Evolutionary conservation across 192 early-diverging fungal genomes (phyloP).

Genomic region (Chytriomyces sp.): DNA sequence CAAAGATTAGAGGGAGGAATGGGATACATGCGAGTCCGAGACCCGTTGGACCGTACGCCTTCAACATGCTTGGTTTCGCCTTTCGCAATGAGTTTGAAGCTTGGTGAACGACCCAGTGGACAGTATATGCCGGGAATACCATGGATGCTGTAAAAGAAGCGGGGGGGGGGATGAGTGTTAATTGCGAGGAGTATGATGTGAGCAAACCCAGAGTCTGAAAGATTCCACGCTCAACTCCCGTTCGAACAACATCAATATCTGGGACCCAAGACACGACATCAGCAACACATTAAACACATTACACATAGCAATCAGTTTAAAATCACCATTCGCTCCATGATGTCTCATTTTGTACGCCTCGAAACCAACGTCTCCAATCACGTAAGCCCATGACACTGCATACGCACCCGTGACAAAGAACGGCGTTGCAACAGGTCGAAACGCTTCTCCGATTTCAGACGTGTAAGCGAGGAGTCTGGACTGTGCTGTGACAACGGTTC

Average conservation of each 20-base stretch:
- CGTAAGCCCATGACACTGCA: slow-evolving; percentile 63
- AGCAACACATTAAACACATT: too few species aligned
- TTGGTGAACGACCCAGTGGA: slow-evolving; percentile 49
- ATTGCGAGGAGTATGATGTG: too few species aligned
- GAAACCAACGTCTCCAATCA: slow-evolving; percentile 37
- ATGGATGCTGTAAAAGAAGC: slow-evolving; percentile 56
- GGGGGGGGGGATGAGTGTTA: neutral
- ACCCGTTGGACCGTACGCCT: slow-evolving; percentile 61
- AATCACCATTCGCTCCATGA: slow-evolving; percentile 17
- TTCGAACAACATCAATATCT: slow-evolving; percentile 31
- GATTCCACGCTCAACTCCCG: slow-evolving; percentile 29
- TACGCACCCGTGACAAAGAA: slow-evolving; percentile 63
- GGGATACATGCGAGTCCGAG: slow-evolving; percentile 63
- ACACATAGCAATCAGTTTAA: neutral
- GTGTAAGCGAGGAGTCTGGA: slow-evolving; percentile 56
- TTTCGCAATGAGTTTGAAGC: slow-evolving; percentile 15
- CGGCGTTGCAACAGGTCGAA: slow-evolving; percentile 61
- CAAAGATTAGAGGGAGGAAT: slow-evolving; percentile 63
- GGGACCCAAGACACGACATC: too few species aligned
- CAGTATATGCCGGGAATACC: slow-evolving; percentile 62
- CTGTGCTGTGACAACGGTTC: slow-evolving; percentile 30
- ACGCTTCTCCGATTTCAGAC: slow-evolving; percentile 69
- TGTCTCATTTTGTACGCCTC: slow-evolving; percentile 31
- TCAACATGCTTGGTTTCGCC: slow-evolving; percentile 44
- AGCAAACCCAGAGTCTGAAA: too few species aligned